Percentiles rank a stretch among this genome's conserved stretches.
Conservation (phyloP, 148 eudicot species). For the Rhododendron kiyosumense region DNA sequence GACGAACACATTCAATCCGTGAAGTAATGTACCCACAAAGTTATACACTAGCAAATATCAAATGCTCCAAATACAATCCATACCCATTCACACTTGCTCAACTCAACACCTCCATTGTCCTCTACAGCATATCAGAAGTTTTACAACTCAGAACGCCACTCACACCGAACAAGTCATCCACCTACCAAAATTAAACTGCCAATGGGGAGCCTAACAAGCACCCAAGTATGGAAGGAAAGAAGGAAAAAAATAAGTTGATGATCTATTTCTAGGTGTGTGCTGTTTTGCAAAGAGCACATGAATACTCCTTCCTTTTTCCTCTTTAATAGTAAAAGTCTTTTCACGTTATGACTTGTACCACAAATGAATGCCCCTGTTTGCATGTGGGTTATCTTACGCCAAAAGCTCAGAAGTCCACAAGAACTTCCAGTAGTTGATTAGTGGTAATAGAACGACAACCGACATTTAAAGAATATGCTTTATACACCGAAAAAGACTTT, state of each 20-base stretch:
- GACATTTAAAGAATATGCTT: neutral
- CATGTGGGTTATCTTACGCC: neutral
- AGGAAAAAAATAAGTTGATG: neutral
- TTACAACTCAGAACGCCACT: no score
- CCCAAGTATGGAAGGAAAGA: neutral
- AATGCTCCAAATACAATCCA: neutral
- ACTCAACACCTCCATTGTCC: neutral
- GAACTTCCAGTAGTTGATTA: neutral
- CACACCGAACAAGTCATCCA: neutral
- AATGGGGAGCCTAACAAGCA: neutral
- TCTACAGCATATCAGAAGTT: no score
- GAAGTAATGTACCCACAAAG: neutral
- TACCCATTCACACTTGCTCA: no score
- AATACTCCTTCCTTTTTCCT: neutral
- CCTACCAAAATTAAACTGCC: neutral
- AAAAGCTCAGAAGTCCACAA: neutral
- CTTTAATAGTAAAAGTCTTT: neutral
- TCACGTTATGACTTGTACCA: neutral
- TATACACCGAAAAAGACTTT: neutral
- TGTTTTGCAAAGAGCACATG: neutral
- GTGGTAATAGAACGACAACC: neutral
- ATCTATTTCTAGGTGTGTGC: neutral
- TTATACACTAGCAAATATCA: neutral
- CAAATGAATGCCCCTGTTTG: neutral
- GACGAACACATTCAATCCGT: neutral